Base-by-base conservation (phyloP, 2,329 filamentous ascomycete genomes). In the Knoxdaviesia capensis region DNA sequence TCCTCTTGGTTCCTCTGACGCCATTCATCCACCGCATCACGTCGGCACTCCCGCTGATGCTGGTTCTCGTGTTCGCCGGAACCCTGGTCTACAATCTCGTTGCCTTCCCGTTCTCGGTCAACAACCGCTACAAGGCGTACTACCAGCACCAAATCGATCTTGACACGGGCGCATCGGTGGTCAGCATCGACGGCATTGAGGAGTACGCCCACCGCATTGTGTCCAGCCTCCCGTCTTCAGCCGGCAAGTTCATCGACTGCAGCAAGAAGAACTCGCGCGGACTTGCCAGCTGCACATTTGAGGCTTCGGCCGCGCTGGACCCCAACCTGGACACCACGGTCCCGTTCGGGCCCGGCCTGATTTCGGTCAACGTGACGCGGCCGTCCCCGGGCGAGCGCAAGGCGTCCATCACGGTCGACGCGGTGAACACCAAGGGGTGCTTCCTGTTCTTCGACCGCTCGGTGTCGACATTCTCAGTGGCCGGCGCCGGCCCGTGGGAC, bases 11-110 rank as follows among this genome's bases (percentile, higher is more conserved):
- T 1, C 90, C 90, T 0, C 57, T 85, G 3, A 71, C 77, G 0
- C 90, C 90, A 0, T 93, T 93, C 54, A 68, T 94, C 36, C 87
- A 96, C 56, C 79, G 88, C 37, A 74, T 90, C 48, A 84, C 79
- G 1, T 80, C 81, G 54, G 85, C 93, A 45, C 57, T 96, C 4
- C 87, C 90, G 0, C 62, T 79, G 0, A 77, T 93, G 50, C 58
- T 94, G 10, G 65, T 92, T 31, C 54, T 78, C 8, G 62, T 94
- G 6, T 83, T 86, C 46, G 53, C 74, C 29, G 82, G 68, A 31
- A 92, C 85, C 1, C 61, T 92, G 31, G 69, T 87, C 43, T 96
- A 94, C 63, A 93, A 92, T 53, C 70, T 94, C 5, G 61, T 73
- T 3, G 83, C 82, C 1, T 94, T 94, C 57, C 90, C 90, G 0